Conservation (phyloP, 148 eudicot species). For the Cornus controversa region DNA sequence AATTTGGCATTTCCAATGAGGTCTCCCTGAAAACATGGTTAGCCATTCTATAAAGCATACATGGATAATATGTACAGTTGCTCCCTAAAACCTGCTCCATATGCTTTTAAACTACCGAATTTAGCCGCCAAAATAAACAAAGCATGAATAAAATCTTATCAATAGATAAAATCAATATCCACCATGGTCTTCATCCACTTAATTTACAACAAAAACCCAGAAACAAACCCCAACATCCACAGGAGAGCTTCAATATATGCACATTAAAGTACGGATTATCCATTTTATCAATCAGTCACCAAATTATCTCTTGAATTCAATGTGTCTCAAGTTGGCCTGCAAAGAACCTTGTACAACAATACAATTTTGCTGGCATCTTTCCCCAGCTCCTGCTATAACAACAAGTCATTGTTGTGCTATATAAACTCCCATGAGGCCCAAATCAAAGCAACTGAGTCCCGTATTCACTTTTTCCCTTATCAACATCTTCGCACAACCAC, state of each 20-base stretch:
- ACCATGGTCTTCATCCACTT: neutral
- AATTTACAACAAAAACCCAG: neutral
- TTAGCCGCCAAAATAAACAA: neutral
- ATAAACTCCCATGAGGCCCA: neutral
- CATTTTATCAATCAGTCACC: neutral
- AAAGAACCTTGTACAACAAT: neutral
- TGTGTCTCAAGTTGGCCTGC: neutral
- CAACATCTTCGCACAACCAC: neutral
- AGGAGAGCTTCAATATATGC: neutral
- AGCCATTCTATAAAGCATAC: neutral
- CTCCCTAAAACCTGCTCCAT: neutral
- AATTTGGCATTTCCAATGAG: neutral
- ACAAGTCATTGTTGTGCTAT: conserved; percentile 3
- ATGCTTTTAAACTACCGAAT: neutral
- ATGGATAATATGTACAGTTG: neutral
- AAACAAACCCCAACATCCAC: neutral
- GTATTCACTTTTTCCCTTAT: neutral
- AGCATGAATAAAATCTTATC: neutral
- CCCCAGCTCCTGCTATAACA: neutral
- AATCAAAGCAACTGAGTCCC: neutral
- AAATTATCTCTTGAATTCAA: conserved; percentile 2
- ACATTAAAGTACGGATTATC: neutral
- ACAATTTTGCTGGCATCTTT: conserved; percentile 16
- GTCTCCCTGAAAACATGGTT: neutral
- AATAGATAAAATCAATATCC: neutral